These are phyloP conservation scores for Pythium myriotylum DNA, from an alignment of 352 stramenopile genomes.

Conservation along the genomic window DNA sequence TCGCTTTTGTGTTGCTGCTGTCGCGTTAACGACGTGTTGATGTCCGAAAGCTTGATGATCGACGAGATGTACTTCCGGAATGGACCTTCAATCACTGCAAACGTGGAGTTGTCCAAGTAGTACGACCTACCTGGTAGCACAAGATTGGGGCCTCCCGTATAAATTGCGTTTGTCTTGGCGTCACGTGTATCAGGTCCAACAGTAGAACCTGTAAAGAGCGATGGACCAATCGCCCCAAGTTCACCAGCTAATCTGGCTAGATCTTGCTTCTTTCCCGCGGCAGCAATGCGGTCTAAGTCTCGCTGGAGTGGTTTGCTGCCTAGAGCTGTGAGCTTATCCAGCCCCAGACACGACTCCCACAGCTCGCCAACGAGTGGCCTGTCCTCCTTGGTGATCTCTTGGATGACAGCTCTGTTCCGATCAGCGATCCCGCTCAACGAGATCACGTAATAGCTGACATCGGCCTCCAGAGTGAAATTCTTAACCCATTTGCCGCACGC, in stretches of 20 bases:
- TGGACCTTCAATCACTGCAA: slow-evolving; percentile 34
- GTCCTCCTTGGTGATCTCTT: slow-evolving; percentile 30
- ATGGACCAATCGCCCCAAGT: slow-evolving; percentile 29
- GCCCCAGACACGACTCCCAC: slow-evolving; percentile 24
- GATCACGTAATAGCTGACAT: slow-evolving; percentile 20
- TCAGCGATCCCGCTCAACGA: slow-evolving; percentile 30
- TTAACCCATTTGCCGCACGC: slow-evolving; percentile 35
- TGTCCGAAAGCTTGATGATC: slow-evolving; percentile 37
- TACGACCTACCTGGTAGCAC: slow-evolving; percentile 88
- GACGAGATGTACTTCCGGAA: slow-evolving; percentile 41
- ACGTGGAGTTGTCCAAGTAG: slow-evolving; percentile 72
- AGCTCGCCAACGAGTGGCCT: slow-evolving; percentile 35
- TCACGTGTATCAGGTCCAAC: slow-evolving; percentile 70
- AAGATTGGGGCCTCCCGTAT: slow-evolving; percentile 59
- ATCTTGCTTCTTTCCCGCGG: slow-evolving; percentile 14
- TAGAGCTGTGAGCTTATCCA: slow-evolving; percentile 3
- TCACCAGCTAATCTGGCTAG: slow-evolving; percentile 27
- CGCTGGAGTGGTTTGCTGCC: slow-evolving; percentile 21
- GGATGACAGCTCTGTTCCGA: slow-evolving; percentile 27
- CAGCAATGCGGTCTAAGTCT: slow-evolving; percentile 1
- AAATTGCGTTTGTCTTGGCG: slow-evolving; percentile 64
- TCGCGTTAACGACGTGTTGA: not conserved
- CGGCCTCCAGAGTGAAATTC: slow-evolving; percentile 24
- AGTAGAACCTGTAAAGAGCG: slow-evolving; percentile 70
- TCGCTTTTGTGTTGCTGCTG: slow-evolving; percentile 3